Percentiles rank a stretch among this genome's conserved stretches.
Evolutionary conservation across 1,284 basidiomycete species (phyloP).

Genomic region (Hymenochaete sp.): DNA sequence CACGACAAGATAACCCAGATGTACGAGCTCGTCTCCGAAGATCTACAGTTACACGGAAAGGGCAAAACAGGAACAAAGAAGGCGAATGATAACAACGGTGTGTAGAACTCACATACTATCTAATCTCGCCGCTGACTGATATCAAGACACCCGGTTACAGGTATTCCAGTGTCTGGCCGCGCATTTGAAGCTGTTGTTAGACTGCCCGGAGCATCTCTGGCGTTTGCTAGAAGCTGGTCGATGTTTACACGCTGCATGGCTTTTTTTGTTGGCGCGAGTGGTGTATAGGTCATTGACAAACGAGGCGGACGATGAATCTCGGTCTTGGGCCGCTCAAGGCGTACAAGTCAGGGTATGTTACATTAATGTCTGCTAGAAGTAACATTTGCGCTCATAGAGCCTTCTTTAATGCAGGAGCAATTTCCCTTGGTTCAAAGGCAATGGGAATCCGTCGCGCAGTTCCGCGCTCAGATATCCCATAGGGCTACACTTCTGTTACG

Average conservation of each 20-base stretch:
- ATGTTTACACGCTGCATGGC: slow-evolving; percentile 76
- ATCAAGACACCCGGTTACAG: slow-evolving; percentile 58
- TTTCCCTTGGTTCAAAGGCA: slow-evolving; percentile 81
- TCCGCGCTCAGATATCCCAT: slow-evolving; percentile 78
- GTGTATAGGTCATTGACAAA: slow-evolving; percentile 61
- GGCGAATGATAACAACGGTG: slow-evolving; percentile 6
- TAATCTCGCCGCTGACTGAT: slow-evolving; percentile 10
- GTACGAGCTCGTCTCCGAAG: slow-evolving; percentile 23
- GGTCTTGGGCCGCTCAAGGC: slow-evolving; percentile 51
- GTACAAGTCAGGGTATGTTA: slow-evolving; percentile 51
- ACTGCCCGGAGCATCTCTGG: slow-evolving; percentile 85
- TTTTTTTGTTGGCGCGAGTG: slow-evolving; percentile 79
- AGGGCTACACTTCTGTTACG: slow-evolving; percentile 70
- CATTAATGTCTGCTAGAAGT: background rate
- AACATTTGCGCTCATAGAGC: background rate
- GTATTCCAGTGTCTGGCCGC: slow-evolving; percentile 71
- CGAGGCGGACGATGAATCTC: slow-evolving; percentile 51
- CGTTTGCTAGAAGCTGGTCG: slow-evolving; percentile 69
- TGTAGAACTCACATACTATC: slow-evolving; percentile 1
- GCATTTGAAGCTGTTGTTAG: slow-evolving; percentile 79
- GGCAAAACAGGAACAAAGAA: slow-evolving; percentile 31
- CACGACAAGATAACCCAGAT: slow-evolving; percentile 52
- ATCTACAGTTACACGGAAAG: slow-evolving; percentile 35
- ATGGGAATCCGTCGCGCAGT: slow-evolving; percentile 80
- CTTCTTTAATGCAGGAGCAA: slow-evolving; percentile 43